Evolutionary conservation across 2,329 filamentous ascomycete genomes (phyloP).

Genomic region (Alternaria triticina): DNA sequence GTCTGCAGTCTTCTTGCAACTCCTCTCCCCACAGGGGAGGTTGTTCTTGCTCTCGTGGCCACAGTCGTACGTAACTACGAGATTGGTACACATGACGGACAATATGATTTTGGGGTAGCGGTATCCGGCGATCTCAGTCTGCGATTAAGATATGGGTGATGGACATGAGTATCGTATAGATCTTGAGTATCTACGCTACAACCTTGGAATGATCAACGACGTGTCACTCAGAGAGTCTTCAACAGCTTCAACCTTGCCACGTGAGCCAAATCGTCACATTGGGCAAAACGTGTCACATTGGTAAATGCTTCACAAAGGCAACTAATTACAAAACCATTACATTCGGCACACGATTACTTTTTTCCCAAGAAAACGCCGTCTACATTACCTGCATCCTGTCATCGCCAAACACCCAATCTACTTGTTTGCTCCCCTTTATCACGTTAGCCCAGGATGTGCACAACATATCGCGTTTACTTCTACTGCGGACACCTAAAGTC

Average conservation of each 20-base stretch:
- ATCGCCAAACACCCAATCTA: neutral
- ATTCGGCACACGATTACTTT: neutral
- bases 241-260: neutral
- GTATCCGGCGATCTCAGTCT: neutral
- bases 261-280: neutral
- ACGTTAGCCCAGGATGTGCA: neutral
- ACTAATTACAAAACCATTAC: neutral
- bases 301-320: neutral
- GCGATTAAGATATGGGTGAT: neutral
- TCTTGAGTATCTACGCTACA: neutral
- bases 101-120: neutral
- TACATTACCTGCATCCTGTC: neutral
- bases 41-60: neutral
- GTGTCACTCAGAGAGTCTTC: neutral
- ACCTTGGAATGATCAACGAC: neutral
- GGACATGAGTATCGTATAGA: neutral
- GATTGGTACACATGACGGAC: neutral
- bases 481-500: constrained; percentile 3
- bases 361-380: neutral
- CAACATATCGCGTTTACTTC: neutral
- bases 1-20: neutral
- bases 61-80: neutral
- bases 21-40: neutral
- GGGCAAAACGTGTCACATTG: neutral
- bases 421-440: neutral